phyloP scores from a whole-genome alignment of 257 asterid species.

The Fraxinus pennsylvanica region DNA sequence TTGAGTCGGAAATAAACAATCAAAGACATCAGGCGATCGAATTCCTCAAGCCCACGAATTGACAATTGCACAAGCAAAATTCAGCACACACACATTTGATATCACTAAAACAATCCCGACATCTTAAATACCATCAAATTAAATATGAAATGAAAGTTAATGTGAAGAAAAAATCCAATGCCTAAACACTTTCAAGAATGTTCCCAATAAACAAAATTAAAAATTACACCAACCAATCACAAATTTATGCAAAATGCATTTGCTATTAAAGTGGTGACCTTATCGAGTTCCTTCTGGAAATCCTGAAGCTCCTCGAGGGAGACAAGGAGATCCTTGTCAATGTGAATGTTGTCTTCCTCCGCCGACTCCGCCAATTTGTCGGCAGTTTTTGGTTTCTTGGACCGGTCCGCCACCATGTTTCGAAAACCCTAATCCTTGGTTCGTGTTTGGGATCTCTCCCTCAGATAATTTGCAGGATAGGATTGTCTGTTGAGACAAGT shows the following conservation, averaged over 20 bases:
- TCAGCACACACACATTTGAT: not conserved
- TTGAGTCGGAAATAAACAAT: not conserved
- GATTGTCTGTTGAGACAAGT: conserved; percentile 10
- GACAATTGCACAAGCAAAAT: not conserved
- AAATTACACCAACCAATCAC: not conserved
- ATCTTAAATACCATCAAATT: not conserved
- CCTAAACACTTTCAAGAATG: not conserved
- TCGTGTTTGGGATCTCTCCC: not conserved
- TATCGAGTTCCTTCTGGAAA: conserved; percentile 49
- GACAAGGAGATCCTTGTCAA: conserved; percentile 25
- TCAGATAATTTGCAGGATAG: conserved; percentile 15
- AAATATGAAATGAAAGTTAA: not conserved
- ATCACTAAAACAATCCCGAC: not conserved
- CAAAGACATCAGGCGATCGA: not conserved
- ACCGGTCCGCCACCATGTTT: conserved; percentile 43
- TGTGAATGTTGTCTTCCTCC: conserved; percentile 36
- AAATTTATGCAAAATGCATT: not conserved
- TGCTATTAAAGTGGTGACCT: conserved; percentile 36
- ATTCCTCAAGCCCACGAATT: not conserved
- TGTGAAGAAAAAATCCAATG: not conserved
- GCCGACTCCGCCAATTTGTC: not conserved
- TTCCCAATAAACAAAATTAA: not conserved
- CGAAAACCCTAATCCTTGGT: conserved; percentile 25
- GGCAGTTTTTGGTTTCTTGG: conserved; percentile 42
- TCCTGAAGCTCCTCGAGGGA: conserved; percentile 50